These are phyloP conservation scores for Conticribra weissflogii DNA, from an alignment of 108 stramenopile species.

Conservation along the genomic window DNA sequence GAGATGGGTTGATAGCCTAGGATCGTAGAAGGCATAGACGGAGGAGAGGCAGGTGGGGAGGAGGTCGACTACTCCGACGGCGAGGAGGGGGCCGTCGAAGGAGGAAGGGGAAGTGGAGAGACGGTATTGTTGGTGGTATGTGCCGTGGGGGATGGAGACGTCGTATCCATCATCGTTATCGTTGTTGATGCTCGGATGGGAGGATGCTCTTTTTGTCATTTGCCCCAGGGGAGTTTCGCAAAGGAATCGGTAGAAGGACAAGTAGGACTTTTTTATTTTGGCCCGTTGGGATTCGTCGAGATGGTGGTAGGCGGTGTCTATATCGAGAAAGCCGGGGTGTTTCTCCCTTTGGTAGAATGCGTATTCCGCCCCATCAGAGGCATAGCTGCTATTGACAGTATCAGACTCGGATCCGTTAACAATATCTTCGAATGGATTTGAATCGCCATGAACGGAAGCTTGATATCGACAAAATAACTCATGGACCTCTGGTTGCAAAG, in stretches of 20 bases:
- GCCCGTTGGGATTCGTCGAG: conserved; percentile 39
- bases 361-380: conserved; percentile 23
- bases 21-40: conserved; percentile 97
- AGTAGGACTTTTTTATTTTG: conserved; percentile 36
- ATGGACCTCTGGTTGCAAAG: conserved; percentile 79
- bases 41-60: conserved; percentile 90
- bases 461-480: conserved; percentile 72
- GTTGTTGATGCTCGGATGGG: not conserved
- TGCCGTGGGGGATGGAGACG: conserved; percentile 55
- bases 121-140: conserved; percentile 92
- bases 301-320: conserved; percentile 51
- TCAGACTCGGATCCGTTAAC: conserved; percentile 6
- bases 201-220: conserved; percentile 1
- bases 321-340: conserved; percentile 34
- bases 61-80: conserved; percentile 94
- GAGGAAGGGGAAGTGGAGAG: conserved; percentile 36
- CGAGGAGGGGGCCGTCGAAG: conserved; percentile 70
- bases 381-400: conserved; percentile 11
- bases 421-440: conserved; percentile 59
- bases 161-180: conserved; percentile 30
- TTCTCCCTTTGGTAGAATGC: conserved; percentile 15
- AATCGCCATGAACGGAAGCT: conserved; percentile 71
- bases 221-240: conserved; percentile 69
- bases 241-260: conserved; percentile 73
- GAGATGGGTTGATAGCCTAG: conserved; percentile 65